phyloP scores from a whole-genome alignment of 2,329 filamentous ascomycete genomes.

The Aspergillus ustus region DNA sequence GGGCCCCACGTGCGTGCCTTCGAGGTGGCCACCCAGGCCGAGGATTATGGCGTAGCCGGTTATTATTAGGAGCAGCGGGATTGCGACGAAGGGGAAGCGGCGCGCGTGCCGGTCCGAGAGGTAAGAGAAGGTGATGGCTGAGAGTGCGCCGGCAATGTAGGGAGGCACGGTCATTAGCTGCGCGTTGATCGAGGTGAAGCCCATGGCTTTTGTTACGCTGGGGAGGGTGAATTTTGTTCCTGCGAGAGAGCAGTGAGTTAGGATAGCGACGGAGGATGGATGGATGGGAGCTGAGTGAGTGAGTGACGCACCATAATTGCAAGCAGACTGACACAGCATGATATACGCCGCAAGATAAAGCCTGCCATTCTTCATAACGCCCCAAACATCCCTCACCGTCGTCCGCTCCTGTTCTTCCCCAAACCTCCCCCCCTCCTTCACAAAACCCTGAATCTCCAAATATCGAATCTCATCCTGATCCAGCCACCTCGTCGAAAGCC shows the following conservation, averaged over 20 bases:
- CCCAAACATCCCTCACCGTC: background rate
- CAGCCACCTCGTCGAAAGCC: slow-evolving; percentile 43
- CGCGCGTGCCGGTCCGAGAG: background rate
- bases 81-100: background rate
- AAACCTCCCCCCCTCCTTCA: background rate
- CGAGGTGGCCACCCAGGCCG: too few species aligned
- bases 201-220: background rate
- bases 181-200: background rate
- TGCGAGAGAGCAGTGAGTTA: background rate
- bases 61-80: background rate
- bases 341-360: background rate
- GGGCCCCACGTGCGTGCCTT: too few species aligned
- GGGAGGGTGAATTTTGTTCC: slow-evolving; percentile 3
- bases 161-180: background rate
- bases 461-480: slow-evolving; percentile 47
- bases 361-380: background rate
- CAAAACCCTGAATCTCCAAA: slow-evolving; percentile 31
- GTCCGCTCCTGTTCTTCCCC: background rate
- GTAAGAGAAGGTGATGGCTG: background rate
- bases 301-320: background rate
- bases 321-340: slow-evolving; percentile 2
- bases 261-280: background rate
- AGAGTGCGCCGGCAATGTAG: background rate
- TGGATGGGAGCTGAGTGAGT: background rate
- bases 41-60: background rate